These are phyloP conservation scores for Leptoxyphium fumago DNA, from an alignment of 2,329 filamentous ascomycete genomes.

Conservation along the genomic window DNA sequence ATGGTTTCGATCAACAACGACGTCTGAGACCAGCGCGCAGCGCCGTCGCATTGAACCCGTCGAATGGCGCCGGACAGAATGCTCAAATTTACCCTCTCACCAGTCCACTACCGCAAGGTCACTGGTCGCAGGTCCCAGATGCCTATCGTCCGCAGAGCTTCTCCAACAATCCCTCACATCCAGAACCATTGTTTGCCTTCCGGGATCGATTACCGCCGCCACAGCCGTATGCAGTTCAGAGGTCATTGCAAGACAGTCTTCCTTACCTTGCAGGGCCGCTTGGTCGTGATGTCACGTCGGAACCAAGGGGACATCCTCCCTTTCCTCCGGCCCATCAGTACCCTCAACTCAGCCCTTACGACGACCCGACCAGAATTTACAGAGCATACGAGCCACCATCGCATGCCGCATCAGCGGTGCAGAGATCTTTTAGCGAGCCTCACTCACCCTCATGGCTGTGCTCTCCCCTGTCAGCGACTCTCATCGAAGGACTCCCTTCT, in stretches of 20 bases:
- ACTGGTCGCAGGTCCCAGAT: neutral
- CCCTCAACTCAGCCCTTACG: neutral
- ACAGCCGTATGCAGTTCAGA: neutral
- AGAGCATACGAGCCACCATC: neutral
- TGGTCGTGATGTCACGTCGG: neutral
- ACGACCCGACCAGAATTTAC: neutral
- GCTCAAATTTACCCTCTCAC: neutral
- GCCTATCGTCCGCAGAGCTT: neutral
- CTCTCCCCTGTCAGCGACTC: neutral
- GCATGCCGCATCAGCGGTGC: neutral
- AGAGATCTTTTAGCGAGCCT: neutral
- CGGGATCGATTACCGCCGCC: neutral
- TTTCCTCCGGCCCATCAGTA: neutral
- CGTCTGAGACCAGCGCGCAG: neutral
- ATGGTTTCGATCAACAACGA: neutral
- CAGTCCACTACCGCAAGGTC: neutral
- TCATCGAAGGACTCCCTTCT: neutral
- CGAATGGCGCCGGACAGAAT: neutral
- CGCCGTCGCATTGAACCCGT: neutral
- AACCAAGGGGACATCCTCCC: neutral
- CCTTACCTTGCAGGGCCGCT: neutral
- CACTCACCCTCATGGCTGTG: neutral
- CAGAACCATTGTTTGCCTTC: neutral
- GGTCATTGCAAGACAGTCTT: neutral
- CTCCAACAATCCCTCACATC: neutral